Conservation (phyloP, 2,329 filamentous ascomycete genomes). For the Dactylonectria estremocensis region DNA sequence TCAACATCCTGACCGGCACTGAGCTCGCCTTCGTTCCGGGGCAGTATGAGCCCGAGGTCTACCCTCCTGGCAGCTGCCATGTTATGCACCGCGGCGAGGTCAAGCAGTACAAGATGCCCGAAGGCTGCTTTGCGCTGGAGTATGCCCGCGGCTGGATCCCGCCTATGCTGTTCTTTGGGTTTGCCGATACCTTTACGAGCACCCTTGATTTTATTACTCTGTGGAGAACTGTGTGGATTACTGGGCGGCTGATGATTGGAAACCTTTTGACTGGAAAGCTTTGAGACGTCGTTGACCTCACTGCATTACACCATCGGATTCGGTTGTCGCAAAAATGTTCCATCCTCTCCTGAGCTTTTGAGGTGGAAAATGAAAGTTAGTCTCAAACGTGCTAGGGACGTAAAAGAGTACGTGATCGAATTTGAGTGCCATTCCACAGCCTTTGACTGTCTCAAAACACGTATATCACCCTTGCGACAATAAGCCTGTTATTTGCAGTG, state of each 20-base stretch:
- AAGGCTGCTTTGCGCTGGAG: conserved; percentile 84
- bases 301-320: too few relatives aligned
- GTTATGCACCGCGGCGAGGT: conserved; percentile 78
- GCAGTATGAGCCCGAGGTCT: conserved; percentile 77
- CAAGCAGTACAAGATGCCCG: conserved; percentile 88
- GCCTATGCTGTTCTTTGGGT: conserved; percentile 92
- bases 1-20: conserved; percentile 87
- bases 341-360: too few relatives aligned
- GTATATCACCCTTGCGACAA: too few relatives aligned
- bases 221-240: conserved; percentile 81
- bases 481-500: too few relatives aligned
- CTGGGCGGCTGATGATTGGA: conserved; percentile 80
- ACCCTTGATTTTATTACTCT: conserved; percentile 88
- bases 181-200: conserved; percentile 83
- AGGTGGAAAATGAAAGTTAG: too few relatives aligned
- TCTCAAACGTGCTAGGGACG: too few relatives aligned
- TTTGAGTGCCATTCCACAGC: too few relatives aligned
- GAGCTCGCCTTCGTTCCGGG: conserved; percentile 83
- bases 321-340: too few relatives aligned
- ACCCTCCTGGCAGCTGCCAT: conserved; percentile 78
- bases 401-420: too few relatives aligned
- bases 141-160: conserved; percentile 92
- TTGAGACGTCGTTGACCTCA: conserved; percentile 55
- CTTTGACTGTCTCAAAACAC: too few relatives aligned
- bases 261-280: conserved; percentile 82